Base-by-base conservation (phyloP, 108 stramenopile species). In the Fistulifera solaris region DNA sequence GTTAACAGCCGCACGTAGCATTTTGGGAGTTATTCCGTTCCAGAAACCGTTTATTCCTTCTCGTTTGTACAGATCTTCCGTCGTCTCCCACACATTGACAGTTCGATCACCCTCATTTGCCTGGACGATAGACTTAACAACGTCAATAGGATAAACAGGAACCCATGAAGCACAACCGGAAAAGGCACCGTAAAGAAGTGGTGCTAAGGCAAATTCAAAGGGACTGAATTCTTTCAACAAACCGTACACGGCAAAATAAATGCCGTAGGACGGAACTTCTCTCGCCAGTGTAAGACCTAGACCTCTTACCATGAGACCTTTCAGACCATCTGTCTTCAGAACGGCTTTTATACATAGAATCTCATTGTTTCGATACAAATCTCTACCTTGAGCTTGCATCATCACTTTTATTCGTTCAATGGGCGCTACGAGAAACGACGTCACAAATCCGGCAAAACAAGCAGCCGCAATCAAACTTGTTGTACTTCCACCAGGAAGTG, bases 141-240 rank as follows among this genome's bases (percentile, higher is more conserved):
- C 75, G 51, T 85, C 83, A 25, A 80, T 66, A 13, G 83, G 83
- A 59, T 85, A 78, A 22, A 80, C 71, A 39, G 79, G 77, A 7
- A 80, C 59, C 71, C 73, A 77, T 54, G 68, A 78, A 1, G 71
- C 71, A 49, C 60, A 60, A 10, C 83, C 83, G 22, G 75, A 59
- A 1, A 67, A 18, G 0, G 78, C 83, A 0, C 83, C 79, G 31
- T 61, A 78, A 0, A 83, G 5, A 1, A 77, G 60, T n/a, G 82
- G 75, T 10, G 24, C 23, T 11, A 26, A 21, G 14, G 21, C 10
- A 17, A 48, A 19, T 8, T 40, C 56, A n/a, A 38, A 18, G 0
- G 66, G 61, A 6, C 44, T 21, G 39, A 69, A n/a, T 21, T 51
- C 48, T 53, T 41, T 52, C 11, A 83, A 59, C n/a, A 58, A 4